phyloP scores from a whole-genome alignment of 768 basidiomycete species.

The Tricholoma saponaceum region DNA sequence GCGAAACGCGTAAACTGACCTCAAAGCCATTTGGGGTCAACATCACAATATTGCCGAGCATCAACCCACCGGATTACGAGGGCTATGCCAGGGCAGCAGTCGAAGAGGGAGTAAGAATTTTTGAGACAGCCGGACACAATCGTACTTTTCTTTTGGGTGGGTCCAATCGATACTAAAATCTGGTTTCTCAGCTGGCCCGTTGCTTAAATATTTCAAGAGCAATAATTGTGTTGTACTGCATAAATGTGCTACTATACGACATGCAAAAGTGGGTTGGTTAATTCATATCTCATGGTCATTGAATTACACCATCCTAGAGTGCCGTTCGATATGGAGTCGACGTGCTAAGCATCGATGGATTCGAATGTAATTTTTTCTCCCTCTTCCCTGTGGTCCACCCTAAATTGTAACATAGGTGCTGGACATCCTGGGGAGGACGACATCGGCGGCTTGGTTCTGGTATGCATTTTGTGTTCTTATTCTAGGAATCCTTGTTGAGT shows the following conservation, averaged over 20 bases:
- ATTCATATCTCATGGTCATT: not conserved
- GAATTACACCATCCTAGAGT: constrained; percentile 20
- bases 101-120: constrained; percentile 83
- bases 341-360: constrained; percentile 83
- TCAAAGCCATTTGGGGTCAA: constrained; percentile 82
- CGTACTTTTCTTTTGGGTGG: constrained; percentile 43
- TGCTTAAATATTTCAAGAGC: constrained; percentile 82
- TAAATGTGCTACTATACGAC: constrained; percentile 85
- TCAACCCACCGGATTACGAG: constrained; percentile 88
- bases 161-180: not conserved
- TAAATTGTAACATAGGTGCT: constrained; percentile 51
- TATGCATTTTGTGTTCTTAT: constrained; percentile 23
- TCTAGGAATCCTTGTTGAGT: not conserved
- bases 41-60: constrained; percentile 82
- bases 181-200: constrained; percentile 54
- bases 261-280: constrained; percentile 60
- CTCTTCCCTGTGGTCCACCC: constrained; percentile 4
- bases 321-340: constrained; percentile 83
- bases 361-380: constrained; percentile 59
- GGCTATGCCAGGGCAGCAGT: constrained; percentile 79
- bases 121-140: constrained; percentile 92
- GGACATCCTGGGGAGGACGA: constrained; percentile 96
- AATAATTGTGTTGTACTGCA: constrained; percentile 78
- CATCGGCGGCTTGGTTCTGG: constrained; percentile 82
- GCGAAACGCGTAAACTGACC: constrained; percentile 67